Evolutionary conservation across 768 basidiomycete species (phyloP).

Genomic region (Suillus hirtellus): DNA sequence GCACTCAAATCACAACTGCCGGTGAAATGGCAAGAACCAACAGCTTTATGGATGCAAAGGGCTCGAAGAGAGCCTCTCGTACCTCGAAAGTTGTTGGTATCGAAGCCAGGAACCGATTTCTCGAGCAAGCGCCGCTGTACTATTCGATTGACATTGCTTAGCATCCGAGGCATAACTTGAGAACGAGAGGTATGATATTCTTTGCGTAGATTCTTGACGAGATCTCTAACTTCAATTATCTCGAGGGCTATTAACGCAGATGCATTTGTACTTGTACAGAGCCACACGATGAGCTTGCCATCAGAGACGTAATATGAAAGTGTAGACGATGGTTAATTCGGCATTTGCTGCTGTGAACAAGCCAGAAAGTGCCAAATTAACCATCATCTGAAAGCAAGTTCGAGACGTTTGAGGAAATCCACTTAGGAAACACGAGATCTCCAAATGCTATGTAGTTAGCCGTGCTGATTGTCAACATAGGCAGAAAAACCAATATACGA

Average conservation of each 20-base stretch:
- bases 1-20: constrained; percentile 31
- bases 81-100: constrained; percentile 30
- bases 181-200: not conserved
- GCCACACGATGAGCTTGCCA: not conserved
- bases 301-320: not conserved
- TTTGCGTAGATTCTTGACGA: not conserved
- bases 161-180: constrained; percentile 32
- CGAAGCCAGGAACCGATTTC: constrained; percentile 44
- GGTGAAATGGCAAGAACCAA: constrained; percentile 30
- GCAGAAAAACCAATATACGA: not conserved
- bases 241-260: not conserved
- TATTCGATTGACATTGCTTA: constrained; percentile 46
- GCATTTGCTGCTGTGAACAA: not conserved
- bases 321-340: not conserved
- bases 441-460: not conserved
- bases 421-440: not conserved
- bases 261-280: not conserved
- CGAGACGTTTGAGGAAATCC: not conserved
- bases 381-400: not conserved
- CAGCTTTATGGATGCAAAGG: constrained; percentile 11
- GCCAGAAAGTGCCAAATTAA: not conserved
- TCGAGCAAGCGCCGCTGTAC: constrained; percentile 44
- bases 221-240: not conserved
- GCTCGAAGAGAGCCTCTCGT: constrained; percentile 41
- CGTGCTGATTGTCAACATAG: not conserved